These are phyloP conservation scores for Boechera retrofracta DNA, from an alignment of 345 rosid genomes.

Conservation along the genomic window DNA sequence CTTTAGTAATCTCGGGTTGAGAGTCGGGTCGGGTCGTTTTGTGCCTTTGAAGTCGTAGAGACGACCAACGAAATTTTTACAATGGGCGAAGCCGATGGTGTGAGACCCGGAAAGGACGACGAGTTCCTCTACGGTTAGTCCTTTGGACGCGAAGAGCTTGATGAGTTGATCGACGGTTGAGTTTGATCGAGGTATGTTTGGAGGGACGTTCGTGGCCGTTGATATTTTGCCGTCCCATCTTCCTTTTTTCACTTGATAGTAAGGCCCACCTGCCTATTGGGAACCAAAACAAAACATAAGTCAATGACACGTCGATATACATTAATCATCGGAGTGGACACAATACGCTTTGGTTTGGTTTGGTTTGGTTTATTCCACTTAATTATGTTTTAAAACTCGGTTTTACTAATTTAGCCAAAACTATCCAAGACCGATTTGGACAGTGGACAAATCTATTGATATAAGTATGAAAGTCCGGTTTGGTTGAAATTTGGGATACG, in stretches of 20 bases:
- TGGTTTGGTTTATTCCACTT: not conserved
- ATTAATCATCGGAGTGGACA: not conserved
- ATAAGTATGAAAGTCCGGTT: not conserved
- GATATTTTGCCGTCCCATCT: constrained; percentile 81
- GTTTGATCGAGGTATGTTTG: constrained; percentile 65
- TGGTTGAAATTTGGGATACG: not conserved
- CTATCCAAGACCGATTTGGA: constrained; percentile 13
- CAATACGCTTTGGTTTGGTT: not conserved
- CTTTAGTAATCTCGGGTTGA: constrained; percentile 69
- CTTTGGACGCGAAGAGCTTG: constrained; percentile 74
- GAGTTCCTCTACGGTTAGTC: constrained; percentile 62
- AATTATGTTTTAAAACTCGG: not conserved
- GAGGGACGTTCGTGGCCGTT: constrained; percentile 59
- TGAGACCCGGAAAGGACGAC: constrained; percentile 86
- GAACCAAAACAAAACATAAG: constrained; percentile 2
- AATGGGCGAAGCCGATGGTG: constrained; percentile 88
- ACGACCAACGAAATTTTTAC: constrained; percentile 59
- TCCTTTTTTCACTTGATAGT: constrained; percentile 81
- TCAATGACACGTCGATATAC: constrained; percentile 10
- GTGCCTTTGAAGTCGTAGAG: constrained; percentile 68
- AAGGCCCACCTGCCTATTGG: constrained; percentile 69
- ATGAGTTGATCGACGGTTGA: constrained; percentile 70
- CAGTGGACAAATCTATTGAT: not conserved
- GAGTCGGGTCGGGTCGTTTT: constrained; percentile 59
- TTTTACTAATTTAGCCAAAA: not conserved